phyloP scores from a whole-genome alignment of 345 rosid genomes.

The Geranium brycei region DNA sequence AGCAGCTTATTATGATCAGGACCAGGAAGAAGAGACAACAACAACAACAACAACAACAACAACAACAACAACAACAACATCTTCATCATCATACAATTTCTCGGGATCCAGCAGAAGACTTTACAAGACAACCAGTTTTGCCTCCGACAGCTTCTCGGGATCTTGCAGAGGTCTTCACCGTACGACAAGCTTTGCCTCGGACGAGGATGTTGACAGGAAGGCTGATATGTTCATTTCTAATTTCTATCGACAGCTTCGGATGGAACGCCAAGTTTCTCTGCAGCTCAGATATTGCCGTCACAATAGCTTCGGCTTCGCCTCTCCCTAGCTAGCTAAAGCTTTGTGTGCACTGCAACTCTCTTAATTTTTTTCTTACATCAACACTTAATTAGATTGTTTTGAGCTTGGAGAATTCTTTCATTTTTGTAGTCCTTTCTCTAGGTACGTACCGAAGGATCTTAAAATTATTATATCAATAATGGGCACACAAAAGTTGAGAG shows the following conservation, averaged over 20 bases:
- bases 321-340: no score
- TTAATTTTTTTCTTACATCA: no score
- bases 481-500: no score
- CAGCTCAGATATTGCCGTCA: slow-evolving; percentile 16
- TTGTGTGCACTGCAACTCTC: no score
- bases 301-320: slow-evolving; percentile 9
- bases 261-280: slow-evolving; percentile 33
- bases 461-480: no score
- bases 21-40: slow-evolving; percentile 6
- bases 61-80: slow-evolving; percentile 5
- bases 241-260: slow-evolving; percentile 27
- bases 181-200: slow-evolving; percentile 25
- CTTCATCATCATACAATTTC: no score
- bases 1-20: slow-evolving; percentile 16
- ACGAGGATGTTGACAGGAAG: slow-evolving; percentile 25
- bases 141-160: slow-evolving; percentile 14
- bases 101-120: no score
- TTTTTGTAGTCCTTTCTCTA: no score
- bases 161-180: slow-evolving; percentile 16
- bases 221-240: slow-evolving; percentile 32
- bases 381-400: no score
- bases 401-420: no score
- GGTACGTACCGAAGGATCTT: no score
- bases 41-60: slow-evolving; percentile 6
- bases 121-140: no score